Percentiles rank a stretch among this genome's conserved stretches.
These are phyloP conservation scores for Trifolium subterraneum DNA, from an alignment of 306 rosid species.

Conservation along the genomic window DNA sequence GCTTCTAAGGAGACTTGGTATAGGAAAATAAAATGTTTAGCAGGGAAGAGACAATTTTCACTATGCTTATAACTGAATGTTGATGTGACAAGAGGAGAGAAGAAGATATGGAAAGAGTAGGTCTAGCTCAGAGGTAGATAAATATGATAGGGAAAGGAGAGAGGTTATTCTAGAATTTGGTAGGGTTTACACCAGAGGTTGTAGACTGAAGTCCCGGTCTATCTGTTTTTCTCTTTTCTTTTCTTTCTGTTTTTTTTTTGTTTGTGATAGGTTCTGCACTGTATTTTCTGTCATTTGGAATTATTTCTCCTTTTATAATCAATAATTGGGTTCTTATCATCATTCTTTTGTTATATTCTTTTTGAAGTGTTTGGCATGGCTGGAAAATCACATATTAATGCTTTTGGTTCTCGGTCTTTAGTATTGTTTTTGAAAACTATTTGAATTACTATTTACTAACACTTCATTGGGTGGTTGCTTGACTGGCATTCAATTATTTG, in stretches of 20 bases:
- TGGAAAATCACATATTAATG: not conserved
- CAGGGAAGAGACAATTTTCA: not conserved
- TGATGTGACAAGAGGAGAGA: not conserved
- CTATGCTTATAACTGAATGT: not conserved
- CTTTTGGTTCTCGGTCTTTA: not conserved
- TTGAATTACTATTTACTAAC: not conserved
- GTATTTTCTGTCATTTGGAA: constrained; percentile 6
- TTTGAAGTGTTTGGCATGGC: not conserved
- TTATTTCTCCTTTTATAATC: not conserved
- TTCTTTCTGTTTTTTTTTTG: not conserved
- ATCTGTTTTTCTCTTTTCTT: not conserved
- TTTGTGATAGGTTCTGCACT: not conserved
- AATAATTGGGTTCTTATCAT: constrained; percentile 2
- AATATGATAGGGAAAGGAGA: not conserved
- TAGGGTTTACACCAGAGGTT: not conserved
- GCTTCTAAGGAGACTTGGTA: not conserved
- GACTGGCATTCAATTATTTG: constrained; percentile 28
- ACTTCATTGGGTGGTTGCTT: constrained; percentile 19
- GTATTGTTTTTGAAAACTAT: not conserved
- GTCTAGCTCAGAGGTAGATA: not conserved
- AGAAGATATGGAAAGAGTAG: not conserved
- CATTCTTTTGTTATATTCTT: not conserved
- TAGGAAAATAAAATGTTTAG: constrained; percentile 4
- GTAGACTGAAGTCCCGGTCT: not conserved
- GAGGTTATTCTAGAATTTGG: not conserved